These are phyloP conservation scores for Castanea sativa DNA, from an alignment of 306 rosid species.

Conservation along the genomic window DNA sequence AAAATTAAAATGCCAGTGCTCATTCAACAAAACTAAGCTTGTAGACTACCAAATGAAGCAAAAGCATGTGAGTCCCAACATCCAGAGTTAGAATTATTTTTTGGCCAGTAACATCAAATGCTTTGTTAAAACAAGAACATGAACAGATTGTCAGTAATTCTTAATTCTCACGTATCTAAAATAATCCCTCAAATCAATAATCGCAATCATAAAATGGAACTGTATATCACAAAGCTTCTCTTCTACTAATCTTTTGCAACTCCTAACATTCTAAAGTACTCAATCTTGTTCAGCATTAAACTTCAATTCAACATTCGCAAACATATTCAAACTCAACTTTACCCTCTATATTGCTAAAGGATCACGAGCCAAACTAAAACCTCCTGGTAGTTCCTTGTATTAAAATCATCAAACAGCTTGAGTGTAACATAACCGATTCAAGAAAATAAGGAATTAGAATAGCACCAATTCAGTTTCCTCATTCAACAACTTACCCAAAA, in stretches of 20 bases:
- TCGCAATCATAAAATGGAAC: neutral
- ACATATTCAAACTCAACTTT: neutral
- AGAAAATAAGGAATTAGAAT: neutral
- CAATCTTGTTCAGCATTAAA: neutral
- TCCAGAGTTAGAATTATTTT: neutral
- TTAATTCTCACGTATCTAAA: neutral
- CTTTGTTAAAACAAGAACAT: neutral
- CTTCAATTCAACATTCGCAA: neutral
- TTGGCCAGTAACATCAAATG: neutral
- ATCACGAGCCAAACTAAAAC: neutral
- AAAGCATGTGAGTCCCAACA: neutral
- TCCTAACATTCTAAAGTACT: neutral
- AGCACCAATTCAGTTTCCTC: neutral
- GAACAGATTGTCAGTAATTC: neutral
- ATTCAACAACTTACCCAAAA: neutral
- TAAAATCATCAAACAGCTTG: neutral
- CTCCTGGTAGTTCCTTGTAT: neutral
- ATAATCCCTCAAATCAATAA: neutral
- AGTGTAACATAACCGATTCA: neutral
- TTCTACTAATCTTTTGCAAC: neutral
- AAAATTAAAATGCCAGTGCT: neutral
- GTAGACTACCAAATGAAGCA: neutral
- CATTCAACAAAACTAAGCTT: neutral
- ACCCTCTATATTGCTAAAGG: neutral
- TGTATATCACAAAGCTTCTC: neutral